Conservation (phyloP, 176 grass and related monocot genomes). For the Calamus simplicifolius region DNA sequence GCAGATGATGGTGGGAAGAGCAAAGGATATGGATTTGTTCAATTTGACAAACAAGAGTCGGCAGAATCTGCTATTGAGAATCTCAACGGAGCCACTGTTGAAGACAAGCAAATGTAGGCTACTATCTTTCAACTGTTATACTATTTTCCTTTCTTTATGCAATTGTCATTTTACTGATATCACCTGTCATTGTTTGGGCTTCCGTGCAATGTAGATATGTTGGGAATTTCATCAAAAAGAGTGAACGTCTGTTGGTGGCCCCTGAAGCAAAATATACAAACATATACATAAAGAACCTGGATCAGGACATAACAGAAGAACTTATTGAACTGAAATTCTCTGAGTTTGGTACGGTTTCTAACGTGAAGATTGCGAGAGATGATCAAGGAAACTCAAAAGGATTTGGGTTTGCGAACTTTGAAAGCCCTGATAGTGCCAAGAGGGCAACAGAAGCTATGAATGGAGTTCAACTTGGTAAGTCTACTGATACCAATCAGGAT, state of each 20-base stretch:
- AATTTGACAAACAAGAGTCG: constrained; percentile 47
- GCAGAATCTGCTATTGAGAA: constrained; percentile 44
- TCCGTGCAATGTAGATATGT: constrained; percentile 38
- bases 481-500: not conserved
- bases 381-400: constrained; percentile 56
- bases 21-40: constrained; percentile 66
- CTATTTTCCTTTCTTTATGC: not conserved
- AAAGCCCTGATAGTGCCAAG: constrained; percentile 52
- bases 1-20: constrained; percentile 53
- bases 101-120: constrained; percentile 47
- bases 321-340: constrained; percentile 72
- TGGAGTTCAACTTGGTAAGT: constrained; percentile 58
- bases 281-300: constrained; percentile 88
- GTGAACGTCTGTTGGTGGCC: constrained; percentile 26
- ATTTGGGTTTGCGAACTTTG: constrained; percentile 81
- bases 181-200: not conserved
- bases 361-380: constrained; percentile 52
- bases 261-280: constrained; percentile 62
- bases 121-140: not conserved
- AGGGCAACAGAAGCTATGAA: constrained; percentile 66
- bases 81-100: constrained; percentile 46
- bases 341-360: constrained; percentile 47
- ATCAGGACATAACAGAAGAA: constrained; percentile 68
- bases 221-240: constrained; percentile 63
- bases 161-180: too few relatives aligned